Evolutionary conservation across 148 eudicot genomes (phyloP).

Genomic region (Cornus controversa): DNA sequence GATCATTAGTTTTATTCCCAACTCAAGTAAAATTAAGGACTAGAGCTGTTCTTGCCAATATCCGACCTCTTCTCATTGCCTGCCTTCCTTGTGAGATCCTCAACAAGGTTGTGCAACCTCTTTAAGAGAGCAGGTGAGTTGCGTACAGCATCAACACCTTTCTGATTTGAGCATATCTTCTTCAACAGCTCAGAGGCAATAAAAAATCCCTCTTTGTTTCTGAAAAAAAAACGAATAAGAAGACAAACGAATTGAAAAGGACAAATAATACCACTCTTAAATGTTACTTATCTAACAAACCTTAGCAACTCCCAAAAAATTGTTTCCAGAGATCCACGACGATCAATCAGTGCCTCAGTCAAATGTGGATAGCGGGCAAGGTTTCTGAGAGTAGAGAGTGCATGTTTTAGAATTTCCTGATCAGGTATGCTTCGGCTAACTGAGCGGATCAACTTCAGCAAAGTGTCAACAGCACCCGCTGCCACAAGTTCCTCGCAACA

Average conservation of each 20-base stretch:
- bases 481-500: constrained; percentile 91
- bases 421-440: constrained; percentile 96
- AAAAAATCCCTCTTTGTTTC: constrained; percentile 87
- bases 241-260: constrained; percentile 6
- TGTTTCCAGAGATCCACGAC: constrained; percentile 49
- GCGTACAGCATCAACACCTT: constrained; percentile 46
- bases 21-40: background rate
- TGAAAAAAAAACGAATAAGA: constrained; percentile 18
- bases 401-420: constrained; percentile 80
- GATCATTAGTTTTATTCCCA: background rate
- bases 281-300: constrained; percentile 36
- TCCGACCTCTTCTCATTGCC: constrained; percentile 71
- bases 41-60: background rate
- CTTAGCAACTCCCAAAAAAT: constrained; percentile 63
- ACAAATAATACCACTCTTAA: background rate
- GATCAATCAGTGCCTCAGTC: constrained; percentile 53
- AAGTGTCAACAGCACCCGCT: constrained; percentile 76
- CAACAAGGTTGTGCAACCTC: constrained; percentile 63
- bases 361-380: constrained; percentile 70
- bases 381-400: constrained; percentile 79
- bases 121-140: constrained; percentile 56
- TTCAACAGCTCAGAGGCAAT: constrained; percentile 72
- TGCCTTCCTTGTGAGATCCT: constrained; percentile 67
- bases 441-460: constrained; percentile 66
- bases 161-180: constrained; percentile 51